A percentile compares a stretch with the other conserved stretches of the same genome.
Evolutionary conservation across 1,284 basidiomycete genomes (phyloP).

Genomic region (Irpex sp.): DNA sequence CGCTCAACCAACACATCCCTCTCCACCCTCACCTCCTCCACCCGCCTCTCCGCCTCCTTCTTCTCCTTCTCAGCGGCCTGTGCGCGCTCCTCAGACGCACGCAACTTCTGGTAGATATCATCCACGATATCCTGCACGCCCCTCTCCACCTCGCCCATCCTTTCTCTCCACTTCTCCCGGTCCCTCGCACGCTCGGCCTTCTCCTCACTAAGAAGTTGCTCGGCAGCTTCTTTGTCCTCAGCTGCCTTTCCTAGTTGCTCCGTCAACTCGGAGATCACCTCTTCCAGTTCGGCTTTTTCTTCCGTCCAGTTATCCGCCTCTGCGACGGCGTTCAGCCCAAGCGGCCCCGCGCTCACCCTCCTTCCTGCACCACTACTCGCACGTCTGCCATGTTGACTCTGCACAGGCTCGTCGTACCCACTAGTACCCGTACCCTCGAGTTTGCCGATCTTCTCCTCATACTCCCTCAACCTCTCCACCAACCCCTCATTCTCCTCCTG

Average conservation of each 20-base stretch:
- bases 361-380: constrained; percentile 5
- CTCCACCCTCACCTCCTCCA: constrained; percentile 44
- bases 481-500: constrained; percentile 79
- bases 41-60: constrained; percentile 43
- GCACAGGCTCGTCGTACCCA: constrained; percentile 6
- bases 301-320: constrained; percentile 19
- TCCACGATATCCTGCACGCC: constrained; percentile 63
- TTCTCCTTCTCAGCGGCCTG: constrained; percentile 40
- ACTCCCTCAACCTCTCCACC: constrained; percentile 40
- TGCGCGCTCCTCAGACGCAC: constrained; percentile 45
- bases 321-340: constrained; percentile 9
- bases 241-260: constrained; percentile 45
- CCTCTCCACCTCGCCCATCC: constrained; percentile 65
- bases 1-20: constrained; percentile 53
- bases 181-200: constrained; percentile 53
- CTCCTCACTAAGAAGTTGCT: constrained; percentile 44
- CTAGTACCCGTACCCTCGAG: constrained; percentile 15
- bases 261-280: constrained; percentile 36
- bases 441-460: constrained; percentile 28
- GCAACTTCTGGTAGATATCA: constrained; percentile 57
- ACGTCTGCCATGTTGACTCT: background rate
- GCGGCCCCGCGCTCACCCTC: constrained; percentile 7
- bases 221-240: constrained; percentile 43
- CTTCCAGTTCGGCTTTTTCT: constrained; percentile 28
- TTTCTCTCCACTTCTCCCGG: constrained; percentile 62